Evolutionary conservation across 805 yeast genomes (phyloP).

Genomic region (Scheffersomyces coipomensis): DNA sequence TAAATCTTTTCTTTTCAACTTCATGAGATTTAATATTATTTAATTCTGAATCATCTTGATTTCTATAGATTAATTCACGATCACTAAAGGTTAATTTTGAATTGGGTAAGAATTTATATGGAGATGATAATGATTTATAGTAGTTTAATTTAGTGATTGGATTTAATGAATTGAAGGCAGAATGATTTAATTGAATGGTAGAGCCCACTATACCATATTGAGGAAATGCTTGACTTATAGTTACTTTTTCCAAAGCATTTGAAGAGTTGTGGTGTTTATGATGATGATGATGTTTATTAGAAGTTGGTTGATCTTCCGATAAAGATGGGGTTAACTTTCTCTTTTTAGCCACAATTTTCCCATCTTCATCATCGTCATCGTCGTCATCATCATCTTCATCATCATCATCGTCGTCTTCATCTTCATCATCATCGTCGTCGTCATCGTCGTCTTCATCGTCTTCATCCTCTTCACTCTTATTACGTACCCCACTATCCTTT

Average conservation of each 20-base stretch:
- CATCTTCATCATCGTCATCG: slow-evolving; percentile 4
- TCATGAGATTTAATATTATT: slow-evolving; percentile 10
- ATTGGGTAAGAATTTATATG: slow-evolving; percentile 20
- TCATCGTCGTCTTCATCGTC: slow-evolving; percentile 2
- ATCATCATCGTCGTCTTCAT: slow-evolving; percentile 4
- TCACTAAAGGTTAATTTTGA: slow-evolving; percentile 31
- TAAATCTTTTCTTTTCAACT: slow-evolving; percentile 10
- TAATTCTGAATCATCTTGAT: slow-evolving; percentile 25
- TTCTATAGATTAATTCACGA: slow-evolving; percentile 29
- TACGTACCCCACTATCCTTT: background rate
- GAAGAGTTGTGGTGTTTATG: background rate
- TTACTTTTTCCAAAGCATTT: slow-evolving; percentile 25
- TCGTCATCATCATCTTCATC: slow-evolving; percentile 4
- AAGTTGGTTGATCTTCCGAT: background rate
- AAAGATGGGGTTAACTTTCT: background rate
- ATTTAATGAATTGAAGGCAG: slow-evolving; percentile 34
- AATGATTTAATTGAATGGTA: slow-evolving; percentile 27
- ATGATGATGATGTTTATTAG: background rate
- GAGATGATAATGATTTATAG: slow-evolving; percentile 26
- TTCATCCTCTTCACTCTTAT: background rate
- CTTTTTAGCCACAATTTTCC: slow-evolving; percentile 1
- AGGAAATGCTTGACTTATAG: slow-evolving; percentile 40
- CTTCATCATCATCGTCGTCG: slow-evolving; percentile 2
- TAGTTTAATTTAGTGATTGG: slow-evolving; percentile 33
- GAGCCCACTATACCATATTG: slow-evolving; percentile 33